A percentile compares a stretch with the other conserved stretches of the same genome.
Conservation (phyloP, 202 grass and related monocot genomes). For the Brachypodium distachyon region DNA sequence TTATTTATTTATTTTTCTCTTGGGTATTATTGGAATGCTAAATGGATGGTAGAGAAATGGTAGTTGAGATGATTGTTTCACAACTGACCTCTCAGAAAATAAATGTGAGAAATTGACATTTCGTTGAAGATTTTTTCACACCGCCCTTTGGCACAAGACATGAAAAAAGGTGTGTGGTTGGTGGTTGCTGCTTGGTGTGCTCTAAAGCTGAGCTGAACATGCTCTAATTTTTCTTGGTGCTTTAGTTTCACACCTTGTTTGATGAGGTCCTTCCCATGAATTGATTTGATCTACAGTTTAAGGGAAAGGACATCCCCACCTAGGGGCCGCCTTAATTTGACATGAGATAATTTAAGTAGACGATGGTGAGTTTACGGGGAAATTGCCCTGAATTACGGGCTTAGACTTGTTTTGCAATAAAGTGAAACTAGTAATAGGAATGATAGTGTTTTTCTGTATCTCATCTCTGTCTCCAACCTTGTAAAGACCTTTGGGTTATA, state of each 20-base stretch:
- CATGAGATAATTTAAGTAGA: too few species aligned
- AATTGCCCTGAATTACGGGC: too few species aligned
- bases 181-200: neutral
- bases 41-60: neutral
- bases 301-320: neutral
- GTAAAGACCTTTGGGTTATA: neutral
- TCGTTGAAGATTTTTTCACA: neutral
- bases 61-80: neutral
- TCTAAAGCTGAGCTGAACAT: neutral
- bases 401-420: too few species aligned
- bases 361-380: too few species aligned
- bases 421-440: neutral
- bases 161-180: neutral
- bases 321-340: neutral
- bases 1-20: too few species aligned
- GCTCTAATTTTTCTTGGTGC: neutral
- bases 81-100: neutral
- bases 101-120: neutral
- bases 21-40: neutral
- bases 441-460: too few species aligned
- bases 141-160: neutral
- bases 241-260: neutral
- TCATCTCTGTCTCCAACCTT: neutral
- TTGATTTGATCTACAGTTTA: neutral
- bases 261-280: neutral